Percentiles rank a stretch among this genome's conserved stretches.
phyloP scores from a whole-genome alignment of 352 stramenopile species.

The Nothophytophthora sp. region DNA sequence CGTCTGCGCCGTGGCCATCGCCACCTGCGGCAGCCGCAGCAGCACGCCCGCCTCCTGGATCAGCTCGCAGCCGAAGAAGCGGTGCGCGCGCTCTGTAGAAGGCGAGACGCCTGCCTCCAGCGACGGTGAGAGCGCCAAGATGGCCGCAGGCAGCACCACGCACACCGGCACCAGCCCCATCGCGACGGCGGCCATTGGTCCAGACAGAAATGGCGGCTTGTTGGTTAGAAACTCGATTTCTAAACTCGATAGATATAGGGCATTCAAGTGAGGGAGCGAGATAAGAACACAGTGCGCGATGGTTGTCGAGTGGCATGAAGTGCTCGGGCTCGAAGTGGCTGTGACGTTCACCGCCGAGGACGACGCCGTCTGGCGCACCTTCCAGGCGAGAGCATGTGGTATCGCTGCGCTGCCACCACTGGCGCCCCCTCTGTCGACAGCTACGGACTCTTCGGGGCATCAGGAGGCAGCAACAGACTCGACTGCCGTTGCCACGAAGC shows the following conservation, averaged over 20 bases:
- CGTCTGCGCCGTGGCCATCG: slow-evolving; percentile 90
- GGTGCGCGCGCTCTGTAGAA: slow-evolving; percentile 50
- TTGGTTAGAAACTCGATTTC: slow-evolving; percentile 11
- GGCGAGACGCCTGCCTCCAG: slow-evolving; percentile 36
- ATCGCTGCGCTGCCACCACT: slow-evolving; percentile 4
- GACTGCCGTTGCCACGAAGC: slow-evolving; percentile 5
- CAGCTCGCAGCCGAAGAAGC: slow-evolving; percentile 89
- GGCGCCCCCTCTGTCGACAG: background rate
- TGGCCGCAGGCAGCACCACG: slow-evolving; percentile 49
- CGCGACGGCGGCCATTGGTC: background rate
- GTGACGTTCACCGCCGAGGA: slow-evolving; percentile 25
- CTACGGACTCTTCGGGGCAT: background rate
- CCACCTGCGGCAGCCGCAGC: slow-evolving; percentile 86
- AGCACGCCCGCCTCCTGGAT: slow-evolving; percentile 90
- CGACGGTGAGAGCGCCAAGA: slow-evolving; percentile 55
- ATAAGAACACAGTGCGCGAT: background rate
- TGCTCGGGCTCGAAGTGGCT: slow-evolving; percentile 5
- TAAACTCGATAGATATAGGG: slow-evolving; percentile 5
- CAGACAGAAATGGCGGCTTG: background rate
- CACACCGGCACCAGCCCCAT: slow-evolving; percentile 24
- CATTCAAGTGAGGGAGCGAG: background rate
- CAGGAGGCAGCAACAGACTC: background rate
- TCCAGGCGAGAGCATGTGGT: slow-evolving; percentile 19
- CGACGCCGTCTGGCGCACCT: slow-evolving; percentile 7
- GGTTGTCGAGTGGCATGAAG: slow-evolving; percentile 33